Percentiles rank a stretch among this genome's conserved stretches.
Evolutionary conservation across 2,329 filamentous ascomycete species (phyloP).

Genomic region (Paecilomyces dactylethromorphus): DNA sequence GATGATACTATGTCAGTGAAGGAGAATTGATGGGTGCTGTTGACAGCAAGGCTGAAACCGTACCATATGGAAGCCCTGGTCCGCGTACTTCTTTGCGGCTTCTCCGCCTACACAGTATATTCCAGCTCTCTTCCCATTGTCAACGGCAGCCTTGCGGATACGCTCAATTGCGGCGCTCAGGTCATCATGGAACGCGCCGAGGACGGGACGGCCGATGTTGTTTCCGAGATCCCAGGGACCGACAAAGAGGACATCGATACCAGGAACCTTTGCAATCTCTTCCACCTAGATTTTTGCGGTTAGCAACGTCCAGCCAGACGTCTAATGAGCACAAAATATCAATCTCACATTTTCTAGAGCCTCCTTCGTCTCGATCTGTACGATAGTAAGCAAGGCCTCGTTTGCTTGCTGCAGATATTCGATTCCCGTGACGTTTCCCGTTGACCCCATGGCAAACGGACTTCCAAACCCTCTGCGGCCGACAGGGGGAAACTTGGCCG

Average conservation of each 20-base stretch:
- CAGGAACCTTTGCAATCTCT: conserved; percentile 47
- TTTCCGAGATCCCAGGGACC: conserved; percentile 54
- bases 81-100: conserved; percentile 45
- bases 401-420: conserved; percentile 53
- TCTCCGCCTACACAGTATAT: conserved; percentile 51
- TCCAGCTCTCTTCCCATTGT: conserved; percentile 47
- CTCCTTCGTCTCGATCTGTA: conserved; percentile 37
- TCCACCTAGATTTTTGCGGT: conserved; percentile 25
- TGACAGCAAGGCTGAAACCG: conserved; percentile 12
- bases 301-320: neutral
- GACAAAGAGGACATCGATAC: conserved; percentile 48
- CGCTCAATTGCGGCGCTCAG: conserved; percentile 46
- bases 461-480: conserved; percentile 52
- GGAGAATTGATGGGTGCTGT: neutral
- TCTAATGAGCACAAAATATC: neutral
- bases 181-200: conserved; percentile 43
- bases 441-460: conserved; percentile 45
- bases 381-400: conserved; percentile 44
- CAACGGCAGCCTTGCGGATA: conserved; percentile 46
- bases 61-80: conserved; percentile 51
- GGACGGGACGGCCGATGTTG: conserved; percentile 49
- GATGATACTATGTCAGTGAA: conserved; percentile 1
- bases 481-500: conserved; percentile 50
- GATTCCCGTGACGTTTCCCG: conserved; percentile 28
- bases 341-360: conserved; percentile 28